Base-by-base conservation (phyloP, 2,329 filamentous ascomycete genomes). In the Cladosporium sp. region DNA sequence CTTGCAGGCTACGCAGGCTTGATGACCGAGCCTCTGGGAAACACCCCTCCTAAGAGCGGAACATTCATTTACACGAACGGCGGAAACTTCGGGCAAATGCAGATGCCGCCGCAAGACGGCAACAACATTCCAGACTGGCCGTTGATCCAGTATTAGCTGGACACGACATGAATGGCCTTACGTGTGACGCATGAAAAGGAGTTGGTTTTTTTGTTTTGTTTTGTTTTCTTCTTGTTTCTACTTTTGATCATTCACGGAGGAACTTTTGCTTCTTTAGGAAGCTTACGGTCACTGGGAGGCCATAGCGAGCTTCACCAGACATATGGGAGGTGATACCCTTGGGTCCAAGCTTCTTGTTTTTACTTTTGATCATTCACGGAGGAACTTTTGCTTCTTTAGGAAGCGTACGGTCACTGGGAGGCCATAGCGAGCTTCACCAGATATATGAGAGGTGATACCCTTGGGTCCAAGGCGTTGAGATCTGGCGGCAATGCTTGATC, bases 111-210 rank as follows among this genome's bases (percentile, higher is more conserved):
- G 3, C 60, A 52, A 2, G 61, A 64, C 45, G 56, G 42, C 3
- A 49, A 36, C 35, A 39, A 56, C 12, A 59, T 48, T 15, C 61
- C 66, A 51, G 54, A 62, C 5, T 68, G 66, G 66, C 65, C 66
- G 39, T 45, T 63, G 32, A 60, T 68, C 20, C 64, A 67, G 20
- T 68, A 62, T 40, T 55, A 47, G 40, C 24, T 12, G 17, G 10
- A 25, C 9, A 19, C 22, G 19, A 5, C 25, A 10, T n/a, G 42
- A 45, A 28, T 12, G 42, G 40, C 22, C 34, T 37, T 20, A 50
- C 19, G 47, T 37, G 34, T 50, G 47, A 50, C 24, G 34, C 34
- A 39, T 20, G n/a, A 25, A 25, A 50, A 24, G 47, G 34, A 24
- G 32, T 50, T 50, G 19, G 34, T 10, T 10, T 35, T 28, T n/a